Evolutionary conservation across 257 asterid species (phyloP), one percentile per base, ranked within the genome.

Genomic region (Petunia secreta): DNA sequence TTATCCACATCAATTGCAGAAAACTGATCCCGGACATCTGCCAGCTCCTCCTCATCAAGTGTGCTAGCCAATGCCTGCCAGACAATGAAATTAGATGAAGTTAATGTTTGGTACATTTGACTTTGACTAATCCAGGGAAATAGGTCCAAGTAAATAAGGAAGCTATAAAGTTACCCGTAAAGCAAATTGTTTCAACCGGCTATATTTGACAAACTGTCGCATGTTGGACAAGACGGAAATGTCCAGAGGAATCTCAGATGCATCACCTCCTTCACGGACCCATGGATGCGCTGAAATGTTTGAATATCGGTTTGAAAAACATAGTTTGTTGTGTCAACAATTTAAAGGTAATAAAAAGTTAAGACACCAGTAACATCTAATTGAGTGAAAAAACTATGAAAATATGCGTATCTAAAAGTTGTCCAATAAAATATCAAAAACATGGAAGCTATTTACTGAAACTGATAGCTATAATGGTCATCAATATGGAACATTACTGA

Each of bases 241-340:
- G 89, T 96, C 99, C 8, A 96, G 87, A 54, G 99, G 99, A 83
- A 96, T 96, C 86, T 96, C 99, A 5, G 98, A 94, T 52, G 99
- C 99, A 88, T 90, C 91, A 60, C 99, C 99, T 82, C 99, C 99
- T 89, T 96, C 99, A 62, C 98, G 88, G 62, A 96, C 99, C 99
- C 99, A 96, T 53, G 94, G 91, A 84, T 96, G 99, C 37, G 99
- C 99, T 94, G 94, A 73, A 88, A 83, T 50, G 82, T 71, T 58
- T 8, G 60, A 63, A 78, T 13, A 71, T 73, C 78, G 48, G 46
- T 50, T 34, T 73, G 78, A 73, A 50, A 73, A 52, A 73, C 58
- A 11, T 14, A 5, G 8, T 71, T 71, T 37, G 13, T 48, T 34
- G 6, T 3, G 50, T 73, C 60, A 71, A 48, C 60, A 34, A 5